Base-by-base conservation (phyloP, 345 rosid genomes). In the Sisymbrium irio region DNA sequence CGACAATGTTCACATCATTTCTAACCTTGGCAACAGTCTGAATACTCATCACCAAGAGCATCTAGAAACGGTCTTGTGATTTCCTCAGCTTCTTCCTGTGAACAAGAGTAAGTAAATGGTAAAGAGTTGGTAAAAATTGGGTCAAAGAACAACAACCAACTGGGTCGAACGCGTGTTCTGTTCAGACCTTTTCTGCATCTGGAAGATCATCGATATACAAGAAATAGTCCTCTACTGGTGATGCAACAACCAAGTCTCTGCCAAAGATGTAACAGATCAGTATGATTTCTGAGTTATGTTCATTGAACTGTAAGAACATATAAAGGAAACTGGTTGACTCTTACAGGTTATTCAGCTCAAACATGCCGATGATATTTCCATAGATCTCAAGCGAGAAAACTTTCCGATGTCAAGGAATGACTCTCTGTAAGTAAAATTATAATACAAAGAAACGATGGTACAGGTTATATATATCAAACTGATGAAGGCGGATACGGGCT, bases 311-410 rank as follows among this genome's bases (percentile, higher is more conserved):
- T 28, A 58, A 25, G 13, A 15, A n/a, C 50, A 20, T 32, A 68
- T 9, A 62, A 6, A 17, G 32, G 68, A 60, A 25, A 7, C 3
- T 39, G 25, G 18, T 32, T 19, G 33, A 68, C 57, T 47, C 97
- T 88, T 86, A 94, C 96, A 94, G 86, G 83, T 94, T 94, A 83
- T 94, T 94, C 72, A 87, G 86, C 88, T 94, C 97, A 76, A 89
- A 91, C 96, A 94, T 94, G 85, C 96, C 97, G 51, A 94, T 87
- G 71, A 91, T 85, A 72, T 87, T 84, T 62, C 97, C 98, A 74
- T 88, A 91, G 70, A 94, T 86, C 53, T 94, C 98, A 17, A 87
- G 96, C 45, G 97, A 88, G 82, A 94, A 94, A 65, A 94, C 98
- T 94, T 71, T 49, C 15, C 15, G 17, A 58, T 22, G 93, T 88